Base-by-base conservation (phyloP, 768 basidiomycete genomes). In the Podaxis sp. region DNA sequence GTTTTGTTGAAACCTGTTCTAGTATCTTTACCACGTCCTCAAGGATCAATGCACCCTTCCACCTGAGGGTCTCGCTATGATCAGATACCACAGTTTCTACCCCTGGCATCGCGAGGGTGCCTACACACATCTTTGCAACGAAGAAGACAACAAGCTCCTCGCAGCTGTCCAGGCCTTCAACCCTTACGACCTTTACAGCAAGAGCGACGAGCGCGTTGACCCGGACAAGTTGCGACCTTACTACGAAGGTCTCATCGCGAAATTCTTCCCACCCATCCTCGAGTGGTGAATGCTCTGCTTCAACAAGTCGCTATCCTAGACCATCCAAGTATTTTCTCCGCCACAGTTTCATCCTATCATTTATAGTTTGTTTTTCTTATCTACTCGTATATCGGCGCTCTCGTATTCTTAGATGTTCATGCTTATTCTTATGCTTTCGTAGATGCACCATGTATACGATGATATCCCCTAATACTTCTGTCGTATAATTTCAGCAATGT, bases 21-120 rank as follows among this genome's bases (percentile, higher is more conserved):
- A 93, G 91, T 95, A 94, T 71, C 79, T 94, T 4, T 94, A 93
- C 74, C 77, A 90, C 65, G 87, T 96, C 65, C 76, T 93, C 64
- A 93, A 93, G 74, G 86, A 88, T 66, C 94, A 96, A 72, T 87
- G 86, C 65, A 82, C 81, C 3, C 86, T 96, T 0, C 94, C 94
- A 3, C 82, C 82, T 41, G 94, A 92, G 67, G 94, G 83, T 0
- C 80, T 96, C 29, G 88, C 90, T 7, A 96, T 96, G 94, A 93
- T 96, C 70, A 86, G 94, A 36, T 96, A 93, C 72, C 94, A 96
- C 77, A 92, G 90, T 68, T 96, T 96, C 81, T 96, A 96, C 76
- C 94, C 94, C 27, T 95, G 93, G 94, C 94, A 96, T 74, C 83
- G 94, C 47, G 94, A 95, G 70, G 82, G 82, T 59, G 94, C 94